A percentile compares a stretch with the other conserved stretches of the same genome.
Conservation (phyloP, 2,329 filamentous ascomycete genomes). For the Sporothrix sp. region DNA sequence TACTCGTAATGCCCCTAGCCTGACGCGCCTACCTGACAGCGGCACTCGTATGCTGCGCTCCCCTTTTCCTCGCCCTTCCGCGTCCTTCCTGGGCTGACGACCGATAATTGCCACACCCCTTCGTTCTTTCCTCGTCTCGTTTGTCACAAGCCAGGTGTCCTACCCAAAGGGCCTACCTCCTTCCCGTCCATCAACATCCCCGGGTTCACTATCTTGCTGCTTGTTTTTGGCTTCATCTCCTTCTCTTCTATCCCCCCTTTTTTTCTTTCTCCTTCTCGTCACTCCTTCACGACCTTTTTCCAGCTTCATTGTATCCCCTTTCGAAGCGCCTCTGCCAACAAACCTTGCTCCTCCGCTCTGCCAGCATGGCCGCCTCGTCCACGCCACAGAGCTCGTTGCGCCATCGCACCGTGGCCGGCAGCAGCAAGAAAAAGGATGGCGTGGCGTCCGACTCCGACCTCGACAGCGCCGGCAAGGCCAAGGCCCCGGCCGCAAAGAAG, state of each 20-base stretch:
- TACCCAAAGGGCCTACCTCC: background rate
- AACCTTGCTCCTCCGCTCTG: background rate
- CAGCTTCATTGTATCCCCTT: background rate
- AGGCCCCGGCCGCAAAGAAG: constrained; percentile 26
- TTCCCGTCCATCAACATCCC: background rate
- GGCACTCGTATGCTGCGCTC: constrained; percentile 3
- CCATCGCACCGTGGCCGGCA: constrained; percentile 43
- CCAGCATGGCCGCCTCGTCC: constrained; percentile 38
- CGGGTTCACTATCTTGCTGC: background rate
- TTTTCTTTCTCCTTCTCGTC: background rate
- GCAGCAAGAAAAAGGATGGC: constrained; percentile 42
- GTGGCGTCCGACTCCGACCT: constrained; percentile 36
- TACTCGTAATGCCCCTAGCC: no score
- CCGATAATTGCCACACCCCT: constrained; percentile 2
- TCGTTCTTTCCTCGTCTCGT: background rate
- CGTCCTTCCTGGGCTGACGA: background rate
- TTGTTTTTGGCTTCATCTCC: background rate
- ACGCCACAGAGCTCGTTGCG: constrained; percentile 50
- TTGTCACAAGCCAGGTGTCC: constrained; percentile 2
- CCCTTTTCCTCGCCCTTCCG: constrained; percentile 2
- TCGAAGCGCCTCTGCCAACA: background rate
- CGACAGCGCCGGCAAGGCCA: constrained; percentile 39
- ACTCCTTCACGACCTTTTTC: background rate
- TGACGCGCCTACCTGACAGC: no score
- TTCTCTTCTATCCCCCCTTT: background rate